phyloP scores from a whole-genome alignment of 2,329 filamentous ascomycete genomes.

The Aspergillus calidoustus region DNA sequence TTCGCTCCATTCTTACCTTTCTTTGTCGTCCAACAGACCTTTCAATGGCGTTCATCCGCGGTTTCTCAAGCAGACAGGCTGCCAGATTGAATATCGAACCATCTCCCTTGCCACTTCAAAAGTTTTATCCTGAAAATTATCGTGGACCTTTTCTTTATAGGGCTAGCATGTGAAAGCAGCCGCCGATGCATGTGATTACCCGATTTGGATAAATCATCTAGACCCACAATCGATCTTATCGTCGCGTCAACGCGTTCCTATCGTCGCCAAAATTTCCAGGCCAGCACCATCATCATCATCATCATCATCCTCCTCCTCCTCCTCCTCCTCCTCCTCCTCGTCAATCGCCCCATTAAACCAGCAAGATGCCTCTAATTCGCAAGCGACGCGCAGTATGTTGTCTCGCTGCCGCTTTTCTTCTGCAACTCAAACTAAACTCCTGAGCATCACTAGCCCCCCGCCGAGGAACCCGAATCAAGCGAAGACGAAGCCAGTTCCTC shows the following conservation, averaged over 20 bases:
- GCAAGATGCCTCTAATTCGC: slow-evolving; percentile 33
- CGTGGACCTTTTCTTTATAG: background rate
- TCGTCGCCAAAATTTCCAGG: slow-evolving; percentile 2
- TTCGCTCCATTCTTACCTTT: slow-evolving; percentile 4
- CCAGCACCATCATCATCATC: background rate
- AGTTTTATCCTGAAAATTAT: background rate
- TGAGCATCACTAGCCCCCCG: background rate
- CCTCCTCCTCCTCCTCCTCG: too few relatives aligned
- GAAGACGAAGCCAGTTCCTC: slow-evolving; percentile 15
- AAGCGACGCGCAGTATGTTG: slow-evolving; percentile 38
- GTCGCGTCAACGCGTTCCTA: slow-evolving; percentile 30
- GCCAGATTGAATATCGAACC: background rate
- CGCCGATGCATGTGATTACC: slow-evolving; percentile 15
- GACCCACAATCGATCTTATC: slow-evolving; percentile 15
- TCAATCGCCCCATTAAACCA: background rate
- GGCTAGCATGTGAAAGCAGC: slow-evolving; percentile 16
- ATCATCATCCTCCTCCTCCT: background rate
- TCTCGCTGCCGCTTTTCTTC: background rate
- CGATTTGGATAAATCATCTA: slow-evolving; percentile 24
- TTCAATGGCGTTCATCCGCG: background rate
- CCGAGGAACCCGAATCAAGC: background rate
- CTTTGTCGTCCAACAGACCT: slow-evolving; percentile 2
- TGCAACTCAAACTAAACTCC: background rate
- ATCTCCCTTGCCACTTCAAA: background rate
- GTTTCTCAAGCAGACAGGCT: slow-evolving; percentile 1